Evolutionary conservation across 2,329 filamentous ascomycete genomes (phyloP).

Genomic region (Alternaria longipes): DNA sequence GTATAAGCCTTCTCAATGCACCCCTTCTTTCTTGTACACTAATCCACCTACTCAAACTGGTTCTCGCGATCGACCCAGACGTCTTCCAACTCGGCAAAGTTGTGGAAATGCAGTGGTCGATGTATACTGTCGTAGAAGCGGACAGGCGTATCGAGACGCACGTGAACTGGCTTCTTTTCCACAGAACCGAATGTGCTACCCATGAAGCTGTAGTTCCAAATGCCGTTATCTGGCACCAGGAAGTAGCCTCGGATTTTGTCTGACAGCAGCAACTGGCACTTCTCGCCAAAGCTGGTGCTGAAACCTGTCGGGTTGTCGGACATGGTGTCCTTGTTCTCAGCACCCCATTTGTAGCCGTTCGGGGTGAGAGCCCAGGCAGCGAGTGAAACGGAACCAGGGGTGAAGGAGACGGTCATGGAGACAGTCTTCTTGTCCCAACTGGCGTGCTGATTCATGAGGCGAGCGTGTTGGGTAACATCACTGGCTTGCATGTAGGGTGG

Average conservation of each 20-base stretch:
- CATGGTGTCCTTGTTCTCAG: constrained; percentile 89
- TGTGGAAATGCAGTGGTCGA: constrained; percentile 93
- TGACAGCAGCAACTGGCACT: constrained; percentile 90
- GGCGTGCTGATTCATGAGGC: constrained; percentile 83
- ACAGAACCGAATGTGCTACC: constrained; percentile 85
- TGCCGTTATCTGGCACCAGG: constrained; percentile 86
- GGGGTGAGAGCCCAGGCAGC: constrained; percentile 94
- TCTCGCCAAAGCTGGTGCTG: constrained; percentile 89
- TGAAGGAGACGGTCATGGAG: constrained; percentile 95
- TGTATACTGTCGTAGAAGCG: constrained; percentile 94
- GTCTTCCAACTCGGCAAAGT: constrained; percentile 96
- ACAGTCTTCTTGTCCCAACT: constrained; percentile 90
- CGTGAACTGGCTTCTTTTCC: constrained; percentile 89
- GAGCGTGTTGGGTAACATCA: constrained; percentile 93
- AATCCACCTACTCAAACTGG: constrained; percentile 77
- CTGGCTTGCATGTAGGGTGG: constrained; percentile 94
- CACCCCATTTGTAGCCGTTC: constrained; percentile 94
- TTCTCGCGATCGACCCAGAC: constrained; percentile 93
- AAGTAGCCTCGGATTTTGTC: constrained; percentile 97
- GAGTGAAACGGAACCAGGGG: constrained; percentile 92
- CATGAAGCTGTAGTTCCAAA: constrained; percentile 99
- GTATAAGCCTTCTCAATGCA: neutral
- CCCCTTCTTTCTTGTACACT: neutral
- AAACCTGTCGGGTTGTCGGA: constrained; percentile 96
- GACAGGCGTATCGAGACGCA: constrained; percentile 89